phyloP scores from a whole-genome alignment of 768 basidiomycete genomes.

The Suillus placidus region DNA sequence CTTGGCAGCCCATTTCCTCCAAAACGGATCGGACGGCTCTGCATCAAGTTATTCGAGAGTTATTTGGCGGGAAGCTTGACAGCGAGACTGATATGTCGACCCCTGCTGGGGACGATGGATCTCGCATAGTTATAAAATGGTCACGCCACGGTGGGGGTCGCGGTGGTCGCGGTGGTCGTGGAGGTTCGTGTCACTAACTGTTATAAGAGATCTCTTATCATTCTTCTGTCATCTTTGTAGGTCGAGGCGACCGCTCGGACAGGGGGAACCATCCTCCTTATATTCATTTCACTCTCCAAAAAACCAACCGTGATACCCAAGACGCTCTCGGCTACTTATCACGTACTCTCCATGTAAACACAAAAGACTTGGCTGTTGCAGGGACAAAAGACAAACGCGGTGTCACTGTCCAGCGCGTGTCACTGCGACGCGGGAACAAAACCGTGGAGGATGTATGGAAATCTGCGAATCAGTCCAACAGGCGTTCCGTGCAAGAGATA shows the following conservation, averaged over 20 bases:
- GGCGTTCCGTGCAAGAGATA: slow-evolving; percentile 59
- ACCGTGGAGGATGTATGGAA: slow-evolving; percentile 87
- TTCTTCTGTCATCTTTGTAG: slow-evolving; percentile 12
- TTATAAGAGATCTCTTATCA: not conserved
- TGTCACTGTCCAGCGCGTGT: slow-evolving; percentile 92
- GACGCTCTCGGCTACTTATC: slow-evolving; percentile 85
- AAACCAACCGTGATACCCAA: slow-evolving; percentile 97
- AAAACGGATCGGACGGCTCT: slow-evolving; percentile 82
- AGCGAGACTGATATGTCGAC: slow-evolving; percentile 69
- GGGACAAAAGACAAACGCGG: slow-evolving; percentile 99
- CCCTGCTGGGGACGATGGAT: slow-evolving; percentile 62
- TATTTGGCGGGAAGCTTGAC: slow-evolving; percentile 84
- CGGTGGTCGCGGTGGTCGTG: slow-evolving; percentile 42
- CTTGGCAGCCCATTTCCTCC: slow-evolving; percentile 71
- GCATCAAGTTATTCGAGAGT: slow-evolving; percentile 77
- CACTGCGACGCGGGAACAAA: slow-evolving; percentile 73
- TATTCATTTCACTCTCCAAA: slow-evolving; percentile 95
- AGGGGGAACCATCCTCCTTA: slow-evolving; percentile 80
- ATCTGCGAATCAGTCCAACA: slow-evolving; percentile 67
- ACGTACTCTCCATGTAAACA: slow-evolving; percentile 70
- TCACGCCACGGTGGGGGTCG: slow-evolving; percentile 52
- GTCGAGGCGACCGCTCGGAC: slow-evolving; percentile 46
- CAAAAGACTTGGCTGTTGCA: slow-evolving; percentile 85
- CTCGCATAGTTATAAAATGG: slow-evolving; percentile 82
- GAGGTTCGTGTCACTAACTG: slow-evolving; percentile 15